Percentiles rank a stretch among this genome's conserved stretches.
These are phyloP conservation scores for Candida odintsovae DNA, from an alignment of 805 yeast species.

Conservation along the genomic window DNA sequence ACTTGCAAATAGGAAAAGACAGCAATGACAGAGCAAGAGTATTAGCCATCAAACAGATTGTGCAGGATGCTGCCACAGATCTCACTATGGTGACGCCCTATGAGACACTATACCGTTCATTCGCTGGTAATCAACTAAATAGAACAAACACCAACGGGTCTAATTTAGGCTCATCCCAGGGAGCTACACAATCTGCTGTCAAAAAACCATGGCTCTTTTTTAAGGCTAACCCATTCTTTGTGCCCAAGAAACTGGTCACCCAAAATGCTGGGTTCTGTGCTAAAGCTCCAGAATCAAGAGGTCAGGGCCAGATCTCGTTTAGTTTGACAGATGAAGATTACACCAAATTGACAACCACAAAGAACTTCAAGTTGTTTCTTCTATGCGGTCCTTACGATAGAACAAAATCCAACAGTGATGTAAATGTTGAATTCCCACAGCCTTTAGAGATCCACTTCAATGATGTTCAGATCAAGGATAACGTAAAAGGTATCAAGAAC, in stretches of 20 bases:
- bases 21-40: constrained; percentile 38
- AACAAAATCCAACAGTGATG: constrained; percentile 22
- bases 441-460: constrained; percentile 68
- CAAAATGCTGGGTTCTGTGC: constrained; percentile 41
- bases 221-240: constrained; percentile 51
- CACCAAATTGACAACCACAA: constrained; percentile 26
- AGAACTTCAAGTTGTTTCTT: constrained; percentile 38
- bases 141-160: constrained; percentile 1
- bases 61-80: constrained; percentile 30
- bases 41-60: constrained; percentile 38
- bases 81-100: constrained; percentile 34
- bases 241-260: constrained; percentile 39
- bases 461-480: constrained; percentile 40
- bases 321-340: constrained; percentile 38
- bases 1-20: constrained; percentile 36
- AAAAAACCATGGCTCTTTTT: constrained; percentile 41
- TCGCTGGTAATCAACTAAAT: background rate
- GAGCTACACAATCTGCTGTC: constrained; percentile 11
- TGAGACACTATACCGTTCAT: constrained; percentile 19
- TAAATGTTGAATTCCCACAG: constrained; percentile 56
- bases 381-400: constrained; percentile 45
- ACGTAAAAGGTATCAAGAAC: constrained; percentile 70
- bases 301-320: constrained; percentile 38
- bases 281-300: constrained; percentile 38
- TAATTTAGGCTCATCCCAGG: constrained; percentile 6